phyloP scores from a whole-genome alignment of 768 basidiomycete genomes.

The Kwoniella newhampshirensis region DNA sequence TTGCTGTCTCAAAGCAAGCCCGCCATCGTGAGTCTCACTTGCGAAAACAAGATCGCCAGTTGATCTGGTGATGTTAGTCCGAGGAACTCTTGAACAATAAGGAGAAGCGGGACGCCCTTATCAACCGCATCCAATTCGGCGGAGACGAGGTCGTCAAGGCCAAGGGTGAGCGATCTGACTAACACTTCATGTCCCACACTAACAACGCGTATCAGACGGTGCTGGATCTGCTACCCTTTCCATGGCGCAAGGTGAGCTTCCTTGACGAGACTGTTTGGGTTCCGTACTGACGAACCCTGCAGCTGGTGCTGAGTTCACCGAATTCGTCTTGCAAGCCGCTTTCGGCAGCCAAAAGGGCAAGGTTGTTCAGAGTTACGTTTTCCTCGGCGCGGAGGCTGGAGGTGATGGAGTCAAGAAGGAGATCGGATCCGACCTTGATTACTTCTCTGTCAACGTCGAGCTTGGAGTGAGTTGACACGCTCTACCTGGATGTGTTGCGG shows the following conservation, averaged over 20 bases:
- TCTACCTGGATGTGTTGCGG: background rate
- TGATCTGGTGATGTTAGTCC: too few species aligned
- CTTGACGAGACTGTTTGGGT: background rate
- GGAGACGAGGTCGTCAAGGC: slow-evolving; percentile 99
- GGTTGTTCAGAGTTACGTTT: slow-evolving; percentile 73
- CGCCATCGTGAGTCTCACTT: slow-evolving; percentile 31
- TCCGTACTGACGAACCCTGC: background rate
- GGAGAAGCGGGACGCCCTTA: slow-evolving; percentile 72
- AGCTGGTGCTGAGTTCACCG: slow-evolving; percentile 71
- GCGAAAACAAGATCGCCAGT: too few species aligned
- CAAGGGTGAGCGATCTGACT: slow-evolving; percentile 58
- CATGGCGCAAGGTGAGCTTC: slow-evolving; percentile 57
- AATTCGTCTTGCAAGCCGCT: slow-evolving; percentile 62
- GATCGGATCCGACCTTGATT: slow-evolving; percentile 84
- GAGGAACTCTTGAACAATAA: slow-evolving; percentile 62
- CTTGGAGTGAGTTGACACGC: slow-evolving; percentile 72
- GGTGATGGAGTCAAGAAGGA: slow-evolving; percentile 72
- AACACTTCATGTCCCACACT: too few species aligned
- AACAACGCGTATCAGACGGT: background rate
- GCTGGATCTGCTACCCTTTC: slow-evolving; percentile 68
- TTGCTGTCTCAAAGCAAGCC: slow-evolving; percentile 75
- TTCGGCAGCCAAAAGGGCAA: slow-evolving; percentile 68
- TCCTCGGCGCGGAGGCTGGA: slow-evolving; percentile 77
- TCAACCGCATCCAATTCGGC: slow-evolving; percentile 93
- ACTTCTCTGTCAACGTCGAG: slow-evolving; percentile 92